phyloP scores from a whole-genome alignment of 257 asterid genomes.

The Gentiana dahurica region DNA sequence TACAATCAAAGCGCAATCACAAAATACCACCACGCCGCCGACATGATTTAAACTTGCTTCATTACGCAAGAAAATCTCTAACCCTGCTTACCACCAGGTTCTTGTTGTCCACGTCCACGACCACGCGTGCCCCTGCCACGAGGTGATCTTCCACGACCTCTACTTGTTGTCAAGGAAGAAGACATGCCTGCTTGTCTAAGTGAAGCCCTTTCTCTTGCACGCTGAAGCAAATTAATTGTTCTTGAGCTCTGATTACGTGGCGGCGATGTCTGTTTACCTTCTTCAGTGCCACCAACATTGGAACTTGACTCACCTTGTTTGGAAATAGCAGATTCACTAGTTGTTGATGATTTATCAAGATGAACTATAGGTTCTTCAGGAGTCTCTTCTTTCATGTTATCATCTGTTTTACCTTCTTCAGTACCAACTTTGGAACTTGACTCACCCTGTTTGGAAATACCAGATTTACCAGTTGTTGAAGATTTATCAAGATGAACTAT shows the following conservation, averaged over 20 bases:
- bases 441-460: constrained; percentile 38
- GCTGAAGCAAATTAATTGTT: constrained; percentile 53
- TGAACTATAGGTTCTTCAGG: constrained; percentile 14
- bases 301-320: constrained; percentile 34
- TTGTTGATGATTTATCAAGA: constrained; percentile 27
- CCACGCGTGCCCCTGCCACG: constrained; percentile 64
- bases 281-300: constrained; percentile 15
- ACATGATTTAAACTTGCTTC: no score
- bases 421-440: constrained; percentile 15
- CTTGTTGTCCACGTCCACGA: constrained; percentile 42
- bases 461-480: constrained; percentile 26
- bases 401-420: constrained; percentile 9
- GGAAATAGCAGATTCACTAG: constrained; percentile 29
- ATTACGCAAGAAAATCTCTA: no score
- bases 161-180: constrained; percentile 17
- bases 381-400: constrained; percentile 13
- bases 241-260: constrained; percentile 25
- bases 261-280: constrained; percentile 18
- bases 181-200: constrained; percentile 43
- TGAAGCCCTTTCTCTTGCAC: constrained; percentile 51
- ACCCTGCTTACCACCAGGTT: no score
- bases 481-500: constrained; percentile 22
- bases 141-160: constrained; percentile 53
- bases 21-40: no score
- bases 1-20: no score